A percentile compares a stretch with the other conserved stretches of the same genome.
Conservation (phyloP, 768 basidiomycete species). For the Phlegmacium glaucopus region DNA sequence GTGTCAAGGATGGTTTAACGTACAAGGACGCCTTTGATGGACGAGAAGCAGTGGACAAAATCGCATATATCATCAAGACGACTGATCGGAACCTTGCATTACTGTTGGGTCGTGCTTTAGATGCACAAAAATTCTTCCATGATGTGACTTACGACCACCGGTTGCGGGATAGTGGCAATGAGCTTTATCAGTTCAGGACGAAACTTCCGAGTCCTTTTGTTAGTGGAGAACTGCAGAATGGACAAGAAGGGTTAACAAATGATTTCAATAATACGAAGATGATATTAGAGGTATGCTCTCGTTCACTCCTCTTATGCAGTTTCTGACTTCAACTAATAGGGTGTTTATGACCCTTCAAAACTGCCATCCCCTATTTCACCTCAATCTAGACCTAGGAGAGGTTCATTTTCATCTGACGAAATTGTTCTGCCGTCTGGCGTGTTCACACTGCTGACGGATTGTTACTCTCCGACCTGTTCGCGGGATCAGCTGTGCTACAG, state of each 20-base stretch:
- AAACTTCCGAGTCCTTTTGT: conserved; percentile 83
- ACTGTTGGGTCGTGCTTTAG: conserved; percentile 91
- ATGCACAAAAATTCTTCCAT: conserved; percentile 98
- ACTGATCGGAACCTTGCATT: conserved; percentile 95
- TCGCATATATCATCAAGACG: conserved; percentile 97
- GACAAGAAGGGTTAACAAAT: conserved; percentile 3
- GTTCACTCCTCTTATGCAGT: neutral
- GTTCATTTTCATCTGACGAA: conserved; percentile 51
- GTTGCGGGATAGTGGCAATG: conserved; percentile 79
- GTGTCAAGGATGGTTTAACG: conserved; percentile 90
- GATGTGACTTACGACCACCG: conserved; percentile 99
- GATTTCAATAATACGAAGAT: conserved; percentile 8
- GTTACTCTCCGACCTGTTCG: conserved; percentile 97
- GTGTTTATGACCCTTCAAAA: conserved; percentile 22
- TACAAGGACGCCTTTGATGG: conserved; percentile 98
- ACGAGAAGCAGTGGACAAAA: conserved; percentile 94
- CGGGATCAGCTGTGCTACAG: conserved; percentile 94
- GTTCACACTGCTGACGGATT: conserved; percentile 94
- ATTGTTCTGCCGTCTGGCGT: conserved; percentile 84
- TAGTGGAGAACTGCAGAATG: conserved; percentile 59
- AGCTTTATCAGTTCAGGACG: conserved; percentile 92
- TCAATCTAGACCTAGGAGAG: conserved; percentile 31
- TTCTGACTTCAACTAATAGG: conserved; percentile 14
- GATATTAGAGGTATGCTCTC: conserved; percentile 4
- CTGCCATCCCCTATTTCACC: conserved; percentile 24